Evolutionary conservation across 2,329 filamentous ascomycete genomes (phyloP).

Genomic region (Claviceps fusiformis): DNA sequence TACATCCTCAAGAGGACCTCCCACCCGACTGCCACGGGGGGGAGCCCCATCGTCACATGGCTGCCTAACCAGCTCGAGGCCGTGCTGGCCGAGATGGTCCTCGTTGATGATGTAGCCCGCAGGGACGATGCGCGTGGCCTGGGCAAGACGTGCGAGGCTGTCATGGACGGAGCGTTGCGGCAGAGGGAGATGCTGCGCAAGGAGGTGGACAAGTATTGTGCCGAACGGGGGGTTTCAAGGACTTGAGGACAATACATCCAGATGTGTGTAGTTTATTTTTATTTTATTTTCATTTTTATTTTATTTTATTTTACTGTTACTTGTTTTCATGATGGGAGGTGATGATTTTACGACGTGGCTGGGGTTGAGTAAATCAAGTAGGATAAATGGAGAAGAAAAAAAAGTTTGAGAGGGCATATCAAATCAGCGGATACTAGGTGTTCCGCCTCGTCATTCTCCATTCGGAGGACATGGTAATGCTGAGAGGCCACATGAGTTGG

Average conservation of each 20-base stretch:
- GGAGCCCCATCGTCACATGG: conserved; percentile 74
- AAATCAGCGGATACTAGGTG: too few relatives aligned
- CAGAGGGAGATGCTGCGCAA: conserved; percentile 55
- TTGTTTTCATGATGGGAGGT: too few relatives aligned
- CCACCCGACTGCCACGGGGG: conserved; percentile 68
- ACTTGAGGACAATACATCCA: not conserved
- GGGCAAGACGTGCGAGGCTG: conserved; percentile 34
- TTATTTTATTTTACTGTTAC: not conserved
- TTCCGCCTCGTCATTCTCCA: too few relatives aligned
- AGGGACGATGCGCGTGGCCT: conserved; percentile 27
- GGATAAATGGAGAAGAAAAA: too few relatives aligned
- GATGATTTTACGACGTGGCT: too few relatives aligned
- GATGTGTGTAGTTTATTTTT: too few relatives aligned
- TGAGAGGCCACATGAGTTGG: too few relatives aligned
- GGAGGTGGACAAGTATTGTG: conserved; percentile 65
- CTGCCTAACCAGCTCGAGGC: conserved; percentile 68
- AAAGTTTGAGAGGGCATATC: too few relatives aligned
- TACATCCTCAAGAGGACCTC: conserved; percentile 68
- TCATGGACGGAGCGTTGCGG: conserved; percentile 52
- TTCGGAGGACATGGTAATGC: too few relatives aligned
- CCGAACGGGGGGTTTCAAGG: conserved; percentile 37
- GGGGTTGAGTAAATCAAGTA: too few relatives aligned
- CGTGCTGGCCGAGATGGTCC: conserved; percentile 56
- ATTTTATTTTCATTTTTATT: too few relatives aligned
- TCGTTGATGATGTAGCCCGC: conserved; percentile 34